Percentiles rank a stretch among this genome's conserved stretches.
These are phyloP conservation scores for Alternaria ethzedia DNA, from an alignment of 2,329 filamentous ascomycete species.

Conservation along the genomic window DNA sequence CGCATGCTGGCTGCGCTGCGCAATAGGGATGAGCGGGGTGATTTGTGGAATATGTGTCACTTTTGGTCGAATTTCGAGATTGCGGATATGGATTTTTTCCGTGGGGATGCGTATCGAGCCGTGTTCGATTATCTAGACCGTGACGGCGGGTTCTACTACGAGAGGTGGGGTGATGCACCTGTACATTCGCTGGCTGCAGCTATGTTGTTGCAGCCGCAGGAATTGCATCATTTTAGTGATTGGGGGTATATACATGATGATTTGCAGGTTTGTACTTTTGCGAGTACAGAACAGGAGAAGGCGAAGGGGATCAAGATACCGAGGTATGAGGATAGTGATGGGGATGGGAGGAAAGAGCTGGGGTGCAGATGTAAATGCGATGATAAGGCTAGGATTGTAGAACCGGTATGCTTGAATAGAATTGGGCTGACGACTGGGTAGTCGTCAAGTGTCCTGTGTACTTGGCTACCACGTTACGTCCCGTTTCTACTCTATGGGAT, in stretches of 20 bases:
- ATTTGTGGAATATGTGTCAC: slow-evolving; percentile 94
- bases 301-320: slow-evolving; percentile 2
- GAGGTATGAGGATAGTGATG: not conserved
- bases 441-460: not conserved
- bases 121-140: slow-evolving; percentile 81
- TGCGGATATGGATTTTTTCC: slow-evolving; percentile 87
- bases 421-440: not conserved
- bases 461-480: no score
- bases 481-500: no score
- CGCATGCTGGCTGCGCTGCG: slow-evolving; percentile 8
- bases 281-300: slow-evolving; percentile 7
- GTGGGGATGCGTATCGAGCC: slow-evolving; percentile 83
- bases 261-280: slow-evolving; percentile 18
- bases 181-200: slow-evolving; percentile 91
- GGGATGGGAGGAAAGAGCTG: not conserved
- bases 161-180: slow-evolving; percentile 85
- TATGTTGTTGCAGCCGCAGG: slow-evolving; percentile 82
- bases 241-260: slow-evolving; percentile 77
- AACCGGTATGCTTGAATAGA: slow-evolving; percentile 9
- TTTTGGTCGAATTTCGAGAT: slow-evolving; percentile 99
- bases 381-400: not conserved
- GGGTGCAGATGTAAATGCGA: slow-evolving; percentile 12
- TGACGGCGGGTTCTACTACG: slow-evolving; percentile 22
- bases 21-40: slow-evolving; percentile 74
- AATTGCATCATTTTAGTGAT: slow-evolving; percentile 96